phyloP scores from a whole-genome alignment of 2,329 filamentous ascomycete genomes.

The Laburnicola sp. region DNA sequence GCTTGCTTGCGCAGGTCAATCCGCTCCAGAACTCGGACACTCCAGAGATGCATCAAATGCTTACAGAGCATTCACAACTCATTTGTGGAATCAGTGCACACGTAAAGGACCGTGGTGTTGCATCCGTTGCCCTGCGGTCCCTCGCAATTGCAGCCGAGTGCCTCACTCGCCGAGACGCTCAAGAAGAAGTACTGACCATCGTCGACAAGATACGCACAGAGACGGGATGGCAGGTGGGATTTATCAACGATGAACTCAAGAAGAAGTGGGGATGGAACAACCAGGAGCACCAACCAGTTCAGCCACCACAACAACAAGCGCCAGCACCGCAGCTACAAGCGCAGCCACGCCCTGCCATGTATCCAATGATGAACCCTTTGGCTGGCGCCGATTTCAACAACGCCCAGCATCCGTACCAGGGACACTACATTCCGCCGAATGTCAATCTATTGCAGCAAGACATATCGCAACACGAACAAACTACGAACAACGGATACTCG shows the following conservation, averaged over 20 bases:
- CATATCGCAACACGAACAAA: conserved; percentile 15
- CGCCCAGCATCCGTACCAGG: conserved; percentile 79
- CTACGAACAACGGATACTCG: not conserved
- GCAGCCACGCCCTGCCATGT: conserved; percentile 22
- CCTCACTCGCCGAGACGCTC: conserved; percentile 69
- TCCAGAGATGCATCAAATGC: conserved; percentile 70
- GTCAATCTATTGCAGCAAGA: conserved; percentile 33
- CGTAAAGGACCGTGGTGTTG: conserved; percentile 76
- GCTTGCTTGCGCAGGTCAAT: conserved; percentile 77
- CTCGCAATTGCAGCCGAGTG: conserved; percentile 76
- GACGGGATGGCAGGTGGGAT: conserved; percentile 76
- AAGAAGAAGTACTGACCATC: conserved; percentile 78
- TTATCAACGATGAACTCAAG: conserved; percentile 72
- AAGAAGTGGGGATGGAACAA: conserved; percentile 76
- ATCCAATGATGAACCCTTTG: conserved; percentile 67
- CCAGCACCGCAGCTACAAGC: conserved; percentile 21
- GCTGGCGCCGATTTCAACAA: conserved; percentile 73
- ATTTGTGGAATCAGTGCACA: conserved; percentile 90
- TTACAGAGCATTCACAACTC: conserved; percentile 75
- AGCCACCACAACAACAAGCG: conserved; percentile 26
- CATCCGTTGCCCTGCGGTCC: conserved; percentile 76
- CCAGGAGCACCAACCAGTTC: conserved; percentile 34
- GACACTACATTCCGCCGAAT: conserved; percentile 75
- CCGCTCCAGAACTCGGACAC: conserved; percentile 65
- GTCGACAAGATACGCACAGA: conserved; percentile 74